phyloP scores from a whole-genome alignment of 2,329 filamentous ascomycete species.

The Clonostachys rosea region DNA sequence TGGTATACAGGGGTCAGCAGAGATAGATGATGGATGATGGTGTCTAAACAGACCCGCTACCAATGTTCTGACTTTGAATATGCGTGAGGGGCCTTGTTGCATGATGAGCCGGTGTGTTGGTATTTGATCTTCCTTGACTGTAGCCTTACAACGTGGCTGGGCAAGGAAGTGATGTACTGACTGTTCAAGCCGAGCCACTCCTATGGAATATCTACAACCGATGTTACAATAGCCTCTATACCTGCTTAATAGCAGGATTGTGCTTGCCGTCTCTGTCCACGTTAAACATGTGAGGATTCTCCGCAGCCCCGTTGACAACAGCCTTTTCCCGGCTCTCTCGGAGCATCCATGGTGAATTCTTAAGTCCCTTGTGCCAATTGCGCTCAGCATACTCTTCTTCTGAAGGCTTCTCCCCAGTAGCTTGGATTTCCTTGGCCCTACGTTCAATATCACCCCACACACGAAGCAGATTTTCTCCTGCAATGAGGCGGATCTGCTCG shows the following conservation, averaged over 20 bases:
- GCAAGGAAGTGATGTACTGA: too few relatives aligned
- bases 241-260: conserved; percentile 3
- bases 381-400: conserved; percentile 20
- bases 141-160: too few relatives aligned
- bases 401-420: conserved; percentile 31
- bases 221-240: not conserved
- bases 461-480: conserved; percentile 74
- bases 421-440: conserved; percentile 63
- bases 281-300: conserved; percentile 6
- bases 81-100: too few relatives aligned
- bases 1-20: too few relatives aligned
- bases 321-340: conserved; percentile 10
- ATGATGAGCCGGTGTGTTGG: too few relatives aligned
- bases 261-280: conserved; percentile 5
- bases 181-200: not conserved
- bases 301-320: conserved; percentile 13
- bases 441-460: conserved; percentile 79
- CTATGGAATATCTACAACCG: not conserved
- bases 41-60: too few relatives aligned
- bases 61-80: too few relatives aligned
- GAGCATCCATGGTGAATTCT: conserved; percentile 14
- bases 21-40: too few relatives aligned
- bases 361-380: conserved; percentile 16
- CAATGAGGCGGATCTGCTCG: conserved; percentile 62
- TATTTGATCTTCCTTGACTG: too few relatives aligned